Conservation (phyloP, 2,329 filamentous ascomycete genomes). For the Canariomyces notabilis region DNA sequence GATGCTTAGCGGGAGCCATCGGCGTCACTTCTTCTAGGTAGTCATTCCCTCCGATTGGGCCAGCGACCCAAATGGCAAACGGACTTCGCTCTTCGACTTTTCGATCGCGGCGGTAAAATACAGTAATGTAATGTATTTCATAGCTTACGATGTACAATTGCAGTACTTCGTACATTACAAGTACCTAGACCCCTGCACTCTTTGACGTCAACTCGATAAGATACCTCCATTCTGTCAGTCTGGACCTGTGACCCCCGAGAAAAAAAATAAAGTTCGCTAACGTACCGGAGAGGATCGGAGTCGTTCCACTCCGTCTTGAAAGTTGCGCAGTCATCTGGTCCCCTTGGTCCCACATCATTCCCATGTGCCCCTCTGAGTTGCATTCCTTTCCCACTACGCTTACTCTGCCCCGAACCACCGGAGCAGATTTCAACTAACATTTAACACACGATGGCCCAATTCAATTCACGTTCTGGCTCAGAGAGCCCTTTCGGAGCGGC, state of each 20-base stretch:
- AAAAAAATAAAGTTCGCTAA: slow-evolving; percentile 14
- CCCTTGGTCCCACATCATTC: neutral
- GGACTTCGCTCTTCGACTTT: too few relatives aligned
- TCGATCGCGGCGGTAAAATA: too few relatives aligned
- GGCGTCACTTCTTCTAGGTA: too few relatives aligned
- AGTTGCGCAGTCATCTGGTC: slow-evolving; percentile 14
- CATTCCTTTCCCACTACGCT: neutral
- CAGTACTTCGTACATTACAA: too few relatives aligned
- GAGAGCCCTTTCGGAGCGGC: slow-evolving; percentile 26
- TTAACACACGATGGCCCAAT: slow-evolving; percentile 28
- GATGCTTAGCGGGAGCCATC: too few relatives aligned
- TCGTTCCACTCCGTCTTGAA: slow-evolving; percentile 2
- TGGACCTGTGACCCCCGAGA: slow-evolving; percentile 5
- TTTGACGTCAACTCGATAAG: slow-evolving; percentile 15
- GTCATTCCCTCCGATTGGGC: too few relatives aligned
- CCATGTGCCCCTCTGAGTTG: neutral
- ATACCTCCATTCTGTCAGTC: slow-evolving; percentile 7
- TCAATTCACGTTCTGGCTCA: slow-evolving; percentile 27
- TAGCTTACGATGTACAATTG: too few relatives aligned
- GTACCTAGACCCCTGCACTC: neutral
- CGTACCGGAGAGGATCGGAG: slow-evolving; percentile 11
- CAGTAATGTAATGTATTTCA: too few relatives aligned
- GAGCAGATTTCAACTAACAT: neutral
- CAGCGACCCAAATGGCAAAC: too few relatives aligned
- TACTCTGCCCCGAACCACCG: neutral